A percentile compares a stretch with the other conserved stretches of the same genome.
phyloP scores from a whole-genome alignment of 768 basidiomycete species.

The Phlegmacium glaucopus region DNA sequence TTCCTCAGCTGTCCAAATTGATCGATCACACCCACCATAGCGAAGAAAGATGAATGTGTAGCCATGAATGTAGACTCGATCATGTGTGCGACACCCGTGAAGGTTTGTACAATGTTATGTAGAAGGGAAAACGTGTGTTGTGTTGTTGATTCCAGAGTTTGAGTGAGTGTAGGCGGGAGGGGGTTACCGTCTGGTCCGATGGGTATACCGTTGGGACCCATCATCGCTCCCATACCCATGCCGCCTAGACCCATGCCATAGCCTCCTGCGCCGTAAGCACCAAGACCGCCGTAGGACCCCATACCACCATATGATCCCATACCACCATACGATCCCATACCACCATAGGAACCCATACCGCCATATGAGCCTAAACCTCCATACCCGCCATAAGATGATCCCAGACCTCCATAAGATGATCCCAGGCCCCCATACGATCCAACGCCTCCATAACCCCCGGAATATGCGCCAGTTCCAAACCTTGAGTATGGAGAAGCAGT shows the following conservation, averaged over 20 bases:
- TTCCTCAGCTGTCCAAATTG: conserved; percentile 91
- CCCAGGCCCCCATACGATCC: conserved; percentile 20
- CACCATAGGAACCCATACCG: conserved; percentile 24
- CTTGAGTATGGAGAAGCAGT: conserved; percentile 44
- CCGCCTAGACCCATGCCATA: conserved; percentile 27
- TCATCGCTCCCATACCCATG: conserved; percentile 31
- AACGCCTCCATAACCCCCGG: conserved; percentile 9
- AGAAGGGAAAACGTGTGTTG: conserved; percentile 91
- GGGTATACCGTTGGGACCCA: conserved; percentile 39
- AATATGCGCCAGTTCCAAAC: conserved; percentile 20
- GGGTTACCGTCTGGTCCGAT: conserved; percentile 49
- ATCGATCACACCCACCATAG: conserved; percentile 95
- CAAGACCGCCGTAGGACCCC: conserved; percentile 35
- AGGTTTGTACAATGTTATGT: conserved; percentile 94
- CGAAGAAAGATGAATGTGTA: conserved; percentile 91
- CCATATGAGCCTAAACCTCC: conserved; percentile 14
- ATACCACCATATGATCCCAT: conserved; percentile 38
- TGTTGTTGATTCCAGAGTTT: conserved; percentile 86
- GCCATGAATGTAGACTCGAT: conserved; percentile 98
- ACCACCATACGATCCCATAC: conserved; percentile 26
- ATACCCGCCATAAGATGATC: conserved; percentile 10
- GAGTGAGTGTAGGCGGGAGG: conserved; percentile 66
- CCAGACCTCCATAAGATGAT: conserved; percentile 16
- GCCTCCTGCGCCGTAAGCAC: conserved; percentile 31
- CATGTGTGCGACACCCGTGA: conserved; percentile 94